phyloP scores from a whole-genome alignment of 2,329 filamentous ascomycete species.

The Aaosphaeria arxii region DNA sequence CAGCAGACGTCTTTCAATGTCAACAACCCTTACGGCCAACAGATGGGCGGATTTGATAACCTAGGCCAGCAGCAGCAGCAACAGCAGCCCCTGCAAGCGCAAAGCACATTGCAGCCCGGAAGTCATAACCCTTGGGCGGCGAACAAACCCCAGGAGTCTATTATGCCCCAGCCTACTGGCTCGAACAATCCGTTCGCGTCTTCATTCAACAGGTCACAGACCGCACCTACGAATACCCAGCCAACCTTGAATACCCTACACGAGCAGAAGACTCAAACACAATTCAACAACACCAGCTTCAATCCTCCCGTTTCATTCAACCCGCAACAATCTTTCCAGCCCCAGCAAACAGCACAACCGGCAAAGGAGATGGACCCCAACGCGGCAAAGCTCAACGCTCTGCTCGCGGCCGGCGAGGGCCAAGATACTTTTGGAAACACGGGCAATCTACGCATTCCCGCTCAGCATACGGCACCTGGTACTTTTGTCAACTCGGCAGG shows the following conservation, averaged over 20 bases:
- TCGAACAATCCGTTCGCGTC: constrained; percentile 97
- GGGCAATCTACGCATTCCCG: constrained; percentile 91
- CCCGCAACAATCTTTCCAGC: constrained; percentile 35
- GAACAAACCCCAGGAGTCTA: constrained; percentile 57
- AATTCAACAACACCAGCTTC: constrained; percentile 55
- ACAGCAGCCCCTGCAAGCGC: constrained; percentile 53
- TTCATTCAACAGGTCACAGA: constrained; percentile 59
- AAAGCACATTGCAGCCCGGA: constrained; percentile 67
- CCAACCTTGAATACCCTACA: constrained; percentile 73
- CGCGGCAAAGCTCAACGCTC: constrained; percentile 74
- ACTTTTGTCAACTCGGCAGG: constrained; percentile 97
- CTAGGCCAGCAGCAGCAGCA: constrained; percentile 38
- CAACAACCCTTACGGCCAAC: constrained; percentile 26
- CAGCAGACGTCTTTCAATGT: constrained; percentile 46
- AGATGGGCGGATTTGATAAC: constrained; percentile 20
- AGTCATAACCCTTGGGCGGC: constrained; percentile 92
- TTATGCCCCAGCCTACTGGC: constrained; percentile 83
- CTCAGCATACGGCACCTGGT: constrained; percentile 93
- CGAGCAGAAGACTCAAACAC: constrained; percentile 76
- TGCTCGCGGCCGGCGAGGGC: constrained; percentile 75
- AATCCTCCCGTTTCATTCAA: constrained; percentile 47
- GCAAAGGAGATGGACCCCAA: constrained; percentile 52
- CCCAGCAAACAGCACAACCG: constrained; percentile 39
- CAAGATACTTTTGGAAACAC: constrained; percentile 97
- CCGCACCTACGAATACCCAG: constrained; percentile 57